Conservation (phyloP, 225 moss, liverwort and hornwort species). For the Anthoceros angustus region DNA sequence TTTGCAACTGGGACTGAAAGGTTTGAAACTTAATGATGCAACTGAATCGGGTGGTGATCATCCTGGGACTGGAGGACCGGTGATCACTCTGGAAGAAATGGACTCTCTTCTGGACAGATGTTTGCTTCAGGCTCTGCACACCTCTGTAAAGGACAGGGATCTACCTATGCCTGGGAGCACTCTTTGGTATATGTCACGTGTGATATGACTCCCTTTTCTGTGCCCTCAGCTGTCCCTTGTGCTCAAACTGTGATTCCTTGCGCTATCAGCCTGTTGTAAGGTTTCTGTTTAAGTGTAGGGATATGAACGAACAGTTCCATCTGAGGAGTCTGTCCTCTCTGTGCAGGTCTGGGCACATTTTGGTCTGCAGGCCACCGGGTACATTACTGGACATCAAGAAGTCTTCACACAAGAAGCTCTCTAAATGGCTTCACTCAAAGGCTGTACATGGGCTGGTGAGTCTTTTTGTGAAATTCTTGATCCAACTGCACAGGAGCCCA, state of each 20-base stretch:
- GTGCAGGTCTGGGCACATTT: constrained; percentile 6
- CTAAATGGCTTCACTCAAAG: constrained; percentile 6
- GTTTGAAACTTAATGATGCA: not conserved
- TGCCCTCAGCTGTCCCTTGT: not conserved
- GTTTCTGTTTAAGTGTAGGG: not conserved
- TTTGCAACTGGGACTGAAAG: not conserved
- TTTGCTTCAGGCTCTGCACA: constrained; percentile 5
- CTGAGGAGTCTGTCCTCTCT: too few relatives aligned
- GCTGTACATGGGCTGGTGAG: constrained; percentile 4
- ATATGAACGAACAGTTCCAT: too few relatives aligned
- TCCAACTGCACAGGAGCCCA: too few relatives aligned
- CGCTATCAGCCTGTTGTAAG: not conserved
- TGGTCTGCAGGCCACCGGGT: constrained; percentile 7
- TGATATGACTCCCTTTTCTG: not conserved
- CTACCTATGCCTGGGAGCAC: constrained; percentile 8
- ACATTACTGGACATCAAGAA: constrained; percentile 7
- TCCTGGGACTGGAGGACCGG: not conserved
- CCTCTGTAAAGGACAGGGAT: constrained; percentile 8
- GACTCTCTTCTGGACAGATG: constrained; percentile 6
- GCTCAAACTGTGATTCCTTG: not conserved
- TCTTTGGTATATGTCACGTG: not conserved
- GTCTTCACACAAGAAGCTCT: constrained; percentile 9
- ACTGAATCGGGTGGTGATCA: not conserved
- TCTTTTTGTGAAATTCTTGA: not conserved
- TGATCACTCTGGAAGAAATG: constrained; percentile 5